Base-by-base conservation (phyloP, 768 basidiomycete species). In the Cyclocybe cylindracea region DNA sequence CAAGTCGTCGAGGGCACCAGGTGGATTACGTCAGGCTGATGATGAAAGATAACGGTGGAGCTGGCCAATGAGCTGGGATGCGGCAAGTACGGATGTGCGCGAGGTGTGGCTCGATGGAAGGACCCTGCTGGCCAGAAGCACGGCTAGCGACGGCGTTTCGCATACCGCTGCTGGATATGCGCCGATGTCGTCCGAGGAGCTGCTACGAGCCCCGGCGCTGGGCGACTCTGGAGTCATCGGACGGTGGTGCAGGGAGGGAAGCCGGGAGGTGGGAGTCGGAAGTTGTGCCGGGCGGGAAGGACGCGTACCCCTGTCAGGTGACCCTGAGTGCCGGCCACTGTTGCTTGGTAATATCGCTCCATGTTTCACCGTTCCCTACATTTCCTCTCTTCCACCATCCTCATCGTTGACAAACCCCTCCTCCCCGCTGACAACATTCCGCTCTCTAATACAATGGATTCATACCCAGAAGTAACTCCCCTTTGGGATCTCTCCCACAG, bases 401-500 rank as follows among this genome's bases (percentile, higher is more conserved):
- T 44, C 36, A 35, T 31, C 9, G 34, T 50, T 38, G 50, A 40
- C 59, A 47, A 51, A 19, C 14, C 43, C 18, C 7, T 11, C 24
- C 24, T 24, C 24, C 24, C 24, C 24, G 24, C 24, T 24, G 24
- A 24, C 37, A 24, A 9, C 50, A 39, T 54, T 53, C 50, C 56
- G 49, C 53, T 37, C 38, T 42, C 57, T 38, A 44, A 50, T 39
- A 51, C 63, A 56, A 86, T 86, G 84, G 80, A 83, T 43, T 60
- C 80, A 33, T 79, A 71, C 55, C 55, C 74, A 29, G 68, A 78
- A 56, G 56, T 74, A 29, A 69, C 79, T 38, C 72, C 80, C 14
- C 78, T 87, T 65, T 89, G 89, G 87, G 86, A 89, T 60, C 74
- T 87, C 51, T 71, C 84, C 2, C 81, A 84, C 55, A 69, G 80